phyloP scores from a whole-genome alignment of 2,329 filamentous ascomycete species.

The Talaromyces pinophilus region DNA sequence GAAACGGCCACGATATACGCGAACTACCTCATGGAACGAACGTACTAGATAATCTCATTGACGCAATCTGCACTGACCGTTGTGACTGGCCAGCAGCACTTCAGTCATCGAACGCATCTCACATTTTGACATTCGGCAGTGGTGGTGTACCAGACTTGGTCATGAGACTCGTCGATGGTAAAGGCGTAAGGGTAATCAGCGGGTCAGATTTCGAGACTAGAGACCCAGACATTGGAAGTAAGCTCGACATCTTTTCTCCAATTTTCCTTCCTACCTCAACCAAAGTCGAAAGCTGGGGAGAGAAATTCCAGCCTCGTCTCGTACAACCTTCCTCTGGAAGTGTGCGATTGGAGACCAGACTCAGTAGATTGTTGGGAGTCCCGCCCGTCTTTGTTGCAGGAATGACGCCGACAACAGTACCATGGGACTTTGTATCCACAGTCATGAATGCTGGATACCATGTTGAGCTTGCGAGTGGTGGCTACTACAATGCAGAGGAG shows the following conservation, averaged over 20 bases:
- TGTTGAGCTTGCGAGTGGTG: slow-evolving; percentile 84
- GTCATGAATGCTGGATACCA: slow-evolving; percentile 96
- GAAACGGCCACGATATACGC: slow-evolving; percentile 34
- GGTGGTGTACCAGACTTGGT: slow-evolving; percentile 3
- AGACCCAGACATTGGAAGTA: slow-evolving; percentile 54
- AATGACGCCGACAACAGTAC: slow-evolving; percentile 88
- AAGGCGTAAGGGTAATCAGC: slow-evolving; percentile 4
- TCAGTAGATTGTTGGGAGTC: slow-evolving; percentile 80
- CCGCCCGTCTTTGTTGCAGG: slow-evolving; percentile 87
- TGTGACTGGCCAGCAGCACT: slow-evolving; percentile 27
- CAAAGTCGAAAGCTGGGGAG: slow-evolving; percentile 12
- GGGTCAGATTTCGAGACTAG: slow-evolving; percentile 51
- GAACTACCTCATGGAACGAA: not conserved
- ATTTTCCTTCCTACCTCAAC: slow-evolving; percentile 54
- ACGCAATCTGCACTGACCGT: slow-evolving; percentile 22
- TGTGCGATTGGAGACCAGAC: slow-evolving; percentile 94
- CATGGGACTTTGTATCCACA: slow-evolving; percentile 86
- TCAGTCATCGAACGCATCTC: not conserved
- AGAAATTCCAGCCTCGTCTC: slow-evolving; percentile 70
- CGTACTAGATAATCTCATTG: slow-evolving; percentile 14
- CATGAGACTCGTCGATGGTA: slow-evolving; percentile 1
- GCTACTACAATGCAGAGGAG: slow-evolving; percentile 68
- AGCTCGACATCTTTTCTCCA: slow-evolving; percentile 49
- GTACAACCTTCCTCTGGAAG: slow-evolving; percentile 84
- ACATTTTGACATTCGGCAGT: slow-evolving; percentile 6